Conservation (phyloP, 768 basidiomycete species). For the Exsudoporus frostii region DNA sequence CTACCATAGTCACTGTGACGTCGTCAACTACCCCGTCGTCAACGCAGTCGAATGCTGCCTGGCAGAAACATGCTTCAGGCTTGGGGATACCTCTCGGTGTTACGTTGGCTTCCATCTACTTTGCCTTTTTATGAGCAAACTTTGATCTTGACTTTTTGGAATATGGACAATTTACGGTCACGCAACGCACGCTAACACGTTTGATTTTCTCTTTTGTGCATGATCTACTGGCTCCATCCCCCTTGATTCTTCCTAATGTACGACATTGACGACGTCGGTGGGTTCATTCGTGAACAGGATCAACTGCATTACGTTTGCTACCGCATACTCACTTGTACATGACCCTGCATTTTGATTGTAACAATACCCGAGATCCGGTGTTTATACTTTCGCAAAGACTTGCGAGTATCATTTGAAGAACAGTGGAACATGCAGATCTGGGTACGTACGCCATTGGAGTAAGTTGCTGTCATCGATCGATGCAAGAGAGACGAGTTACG, state of each 20-base stretch:
- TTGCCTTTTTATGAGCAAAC: slow-evolving; percentile 18
- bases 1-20: slow-evolving; percentile 4
- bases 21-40: slow-evolving; percentile 7
- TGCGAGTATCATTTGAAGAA: slow-evolving; percentile 12
- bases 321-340: slow-evolving; percentile 25
- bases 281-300: slow-evolving; percentile 9
- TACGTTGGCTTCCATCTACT: slow-evolving; percentile 15
- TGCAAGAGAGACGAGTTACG: not conserved
- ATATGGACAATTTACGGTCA: slow-evolving; percentile 8
- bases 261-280: slow-evolving; percentile 17
- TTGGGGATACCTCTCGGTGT: slow-evolving; percentile 13
- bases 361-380: not conserved
- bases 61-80: slow-evolving; percentile 21
- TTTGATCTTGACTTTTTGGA: slow-evolving; percentile 9
- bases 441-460: not conserved
- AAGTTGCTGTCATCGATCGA: not conserved
- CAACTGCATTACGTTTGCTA: slow-evolving; percentile 8
- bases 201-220: slow-evolving; percentile 19
- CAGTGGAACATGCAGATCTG: not conserved
- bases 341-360: slow-evolving; percentile 24
- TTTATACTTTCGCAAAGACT: not conserved
- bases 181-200: slow-evolving; percentile 6
- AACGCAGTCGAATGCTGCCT: slow-evolving; percentile 22
- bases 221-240: slow-evolving; percentile 1
- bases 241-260: slow-evolving; percentile 9